phyloP scores from a whole-genome alignment of 2,329 filamentous ascomycete species.

The Huntiella bhutanensis region DNA sequence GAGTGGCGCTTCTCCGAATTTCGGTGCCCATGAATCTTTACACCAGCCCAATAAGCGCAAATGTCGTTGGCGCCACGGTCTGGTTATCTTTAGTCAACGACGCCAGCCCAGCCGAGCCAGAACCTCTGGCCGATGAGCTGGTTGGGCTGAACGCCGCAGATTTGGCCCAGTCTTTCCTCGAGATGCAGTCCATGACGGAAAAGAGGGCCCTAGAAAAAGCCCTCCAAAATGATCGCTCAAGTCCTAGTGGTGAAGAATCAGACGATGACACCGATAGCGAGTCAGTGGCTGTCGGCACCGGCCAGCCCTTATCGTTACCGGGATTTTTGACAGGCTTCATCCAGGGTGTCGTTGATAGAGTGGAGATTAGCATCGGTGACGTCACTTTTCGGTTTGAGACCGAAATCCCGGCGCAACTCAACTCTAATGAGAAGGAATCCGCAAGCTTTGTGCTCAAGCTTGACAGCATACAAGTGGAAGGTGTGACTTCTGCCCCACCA shows the following conservation, averaged over 20 bases:
- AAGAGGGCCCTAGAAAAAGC: slow-evolving; percentile 50
- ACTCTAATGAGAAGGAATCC: slow-evolving; percentile 21
- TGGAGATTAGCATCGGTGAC: slow-evolving; percentile 45
- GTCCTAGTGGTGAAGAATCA: slow-evolving; percentile 40
- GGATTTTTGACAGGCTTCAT: slow-evolving; percentile 52
- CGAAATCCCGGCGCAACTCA: slow-evolving; percentile 31
- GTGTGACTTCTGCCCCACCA: slow-evolving; percentile 27
- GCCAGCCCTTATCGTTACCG: slow-evolving; percentile 49
- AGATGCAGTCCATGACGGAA: slow-evolving; percentile 47
- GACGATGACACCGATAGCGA: slow-evolving; percentile 38
- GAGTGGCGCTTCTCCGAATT: slow-evolving; percentile 55
- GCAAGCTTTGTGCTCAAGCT: slow-evolving; percentile 48
- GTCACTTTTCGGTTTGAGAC: slow-evolving; percentile 49
- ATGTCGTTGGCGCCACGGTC: slow-evolving; percentile 65
- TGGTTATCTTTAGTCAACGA: slow-evolving; percentile 32
- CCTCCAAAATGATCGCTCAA: slow-evolving; percentile 38
- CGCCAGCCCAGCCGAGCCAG: background rate
- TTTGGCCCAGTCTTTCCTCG: slow-evolving; percentile 60
- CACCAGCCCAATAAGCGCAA: slow-evolving; percentile 61
- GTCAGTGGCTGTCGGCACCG: slow-evolving; percentile 39
- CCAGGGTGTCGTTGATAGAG: slow-evolving; percentile 53
- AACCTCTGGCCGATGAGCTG: background rate
- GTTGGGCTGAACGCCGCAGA: slow-evolving; percentile 50
- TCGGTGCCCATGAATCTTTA: slow-evolving; percentile 80
- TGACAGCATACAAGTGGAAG: slow-evolving; percentile 46